Evolutionary conservation across 108 stramenopile genomes (phyloP).

Genomic region (Skeletonema marinoi): DNA sequence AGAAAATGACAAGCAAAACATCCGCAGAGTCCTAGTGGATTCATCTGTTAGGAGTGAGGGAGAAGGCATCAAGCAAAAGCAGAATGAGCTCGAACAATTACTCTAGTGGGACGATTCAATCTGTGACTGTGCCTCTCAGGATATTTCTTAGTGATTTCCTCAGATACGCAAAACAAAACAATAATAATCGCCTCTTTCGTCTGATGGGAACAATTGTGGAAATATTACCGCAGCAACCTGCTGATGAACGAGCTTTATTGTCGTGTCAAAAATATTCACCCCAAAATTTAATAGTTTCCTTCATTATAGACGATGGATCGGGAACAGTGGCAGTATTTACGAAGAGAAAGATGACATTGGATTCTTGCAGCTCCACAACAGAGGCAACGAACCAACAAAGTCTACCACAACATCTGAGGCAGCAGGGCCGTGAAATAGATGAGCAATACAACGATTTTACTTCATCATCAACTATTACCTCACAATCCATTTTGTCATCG

Average conservation of each 20-base stretch:
- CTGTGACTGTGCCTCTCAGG: slow-evolving; percentile 19
- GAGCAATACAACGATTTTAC: not conserved
- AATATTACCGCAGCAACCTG: slow-evolving; percentile 8
- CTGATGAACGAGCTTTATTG: not conserved
- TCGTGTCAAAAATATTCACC: not conserved
- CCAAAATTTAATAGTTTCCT: not conserved
- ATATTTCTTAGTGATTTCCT: slow-evolving; percentile 40
- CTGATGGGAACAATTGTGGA: slow-evolving; percentile 45
- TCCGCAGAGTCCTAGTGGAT: too few relatives aligned
- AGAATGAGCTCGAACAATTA: not conserved
- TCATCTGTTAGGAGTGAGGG: too few relatives aligned
- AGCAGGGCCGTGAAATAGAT: not conserved
- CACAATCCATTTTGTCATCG: slow-evolving; percentile 8
- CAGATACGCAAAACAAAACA: slow-evolving; percentile 4
- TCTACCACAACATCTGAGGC: not conserved
- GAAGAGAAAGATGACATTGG: slow-evolving; percentile 6
- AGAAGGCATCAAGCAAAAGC: not conserved
- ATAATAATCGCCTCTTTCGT: not conserved
- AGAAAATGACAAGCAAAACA: too few relatives aligned
- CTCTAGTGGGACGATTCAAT: not conserved
- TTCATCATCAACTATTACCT: not conserved
- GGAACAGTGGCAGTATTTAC: slow-evolving; percentile 36
- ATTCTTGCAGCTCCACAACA: not conserved
- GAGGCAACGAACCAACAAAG: slow-evolving; percentile 1
- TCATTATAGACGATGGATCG: slow-evolving; percentile 45